Conservation (phyloP, 2,329 filamentous ascomycete genomes). For the Aspergillus novoparasiticus region DNA sequence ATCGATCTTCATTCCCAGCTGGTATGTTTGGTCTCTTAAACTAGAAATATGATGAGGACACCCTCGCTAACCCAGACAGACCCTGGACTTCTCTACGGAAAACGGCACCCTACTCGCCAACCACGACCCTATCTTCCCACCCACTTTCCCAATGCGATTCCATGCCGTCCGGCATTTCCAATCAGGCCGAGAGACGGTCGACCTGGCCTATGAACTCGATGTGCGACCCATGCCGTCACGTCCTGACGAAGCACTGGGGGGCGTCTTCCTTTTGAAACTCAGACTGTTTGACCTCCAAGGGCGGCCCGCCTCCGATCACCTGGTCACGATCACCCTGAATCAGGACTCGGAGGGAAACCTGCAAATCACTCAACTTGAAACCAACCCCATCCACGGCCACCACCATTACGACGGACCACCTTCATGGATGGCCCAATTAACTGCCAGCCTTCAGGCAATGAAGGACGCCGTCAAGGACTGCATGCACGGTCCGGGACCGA, state of each 20-base stretch:
- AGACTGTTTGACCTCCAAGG: slow-evolving; percentile 29
- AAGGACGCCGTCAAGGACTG: slow-evolving; percentile 15
- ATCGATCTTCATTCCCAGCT: slow-evolving; percentile 14
- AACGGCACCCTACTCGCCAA: slow-evolving; percentile 34
- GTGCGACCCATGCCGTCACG: slow-evolving; percentile 24
- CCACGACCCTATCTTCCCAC: slow-evolving; percentile 31
- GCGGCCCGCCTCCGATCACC: slow-evolving; percentile 27
- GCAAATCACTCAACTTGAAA: slow-evolving; percentile 30
- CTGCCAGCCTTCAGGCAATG: background rate
- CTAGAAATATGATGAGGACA: background rate
- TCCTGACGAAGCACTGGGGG: slow-evolving; percentile 16
- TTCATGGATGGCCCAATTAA: slow-evolving; percentile 2
- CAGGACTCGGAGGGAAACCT: slow-evolving; percentile 26
- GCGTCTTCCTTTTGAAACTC: slow-evolving; percentile 27
- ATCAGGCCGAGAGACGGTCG: slow-evolving; percentile 15
- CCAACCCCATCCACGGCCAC: slow-evolving; percentile 14
- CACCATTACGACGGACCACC: background rate
- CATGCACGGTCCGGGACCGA: background rate
- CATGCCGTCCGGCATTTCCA: slow-evolving; percentile 26
- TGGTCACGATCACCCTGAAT: slow-evolving; percentile 33
- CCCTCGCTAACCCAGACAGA: slow-evolving; percentile 20
- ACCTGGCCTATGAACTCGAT: slow-evolving; percentile 28
- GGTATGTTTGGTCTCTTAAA: slow-evolving; percentile 3
- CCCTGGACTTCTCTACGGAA: slow-evolving; percentile 30
- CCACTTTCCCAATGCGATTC: slow-evolving; percentile 29